Percentiles rank a stretch among this genome's conserved stretches.
Evolutionary conservation across 1,284 basidiomycete species (phyloP).

Genomic region (Naganishia cerealis): DNA sequence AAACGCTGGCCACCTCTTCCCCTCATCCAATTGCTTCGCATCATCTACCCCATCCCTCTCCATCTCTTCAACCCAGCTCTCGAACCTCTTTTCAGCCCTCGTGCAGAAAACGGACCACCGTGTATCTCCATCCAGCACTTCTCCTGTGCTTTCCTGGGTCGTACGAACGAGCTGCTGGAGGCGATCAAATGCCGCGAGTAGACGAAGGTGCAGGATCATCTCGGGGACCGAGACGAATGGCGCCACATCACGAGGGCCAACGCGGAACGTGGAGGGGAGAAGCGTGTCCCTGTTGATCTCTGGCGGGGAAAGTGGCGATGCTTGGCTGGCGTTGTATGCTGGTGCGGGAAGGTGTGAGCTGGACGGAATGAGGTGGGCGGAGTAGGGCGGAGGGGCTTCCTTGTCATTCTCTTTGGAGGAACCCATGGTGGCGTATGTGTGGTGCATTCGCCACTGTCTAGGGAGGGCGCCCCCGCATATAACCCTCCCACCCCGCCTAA

Average conservation of each 20-base stretch:
- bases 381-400: slow-evolving; percentile 18
- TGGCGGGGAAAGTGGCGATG: background rate
- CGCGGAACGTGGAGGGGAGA: slow-evolving; percentile 27
- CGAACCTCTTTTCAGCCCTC: slow-evolving; percentile 22
- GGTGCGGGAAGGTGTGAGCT: background rate
- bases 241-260: slow-evolving; percentile 14
- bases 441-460: too few relatives aligned
- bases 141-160: background rate
- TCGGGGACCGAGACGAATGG: slow-evolving; percentile 29
- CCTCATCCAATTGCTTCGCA: background rate
- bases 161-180: slow-evolving; percentile 4
- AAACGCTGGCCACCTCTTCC: slow-evolving; percentile 36
- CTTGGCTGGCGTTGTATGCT: background rate
- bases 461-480: too few relatives aligned
- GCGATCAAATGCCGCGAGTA: slow-evolving; percentile 15
- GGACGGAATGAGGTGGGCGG: slow-evolving; percentile 9
- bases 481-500: too few relatives aligned
- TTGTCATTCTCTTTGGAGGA: slow-evolving; percentile 10
- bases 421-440: background rate
- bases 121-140: slow-evolving; percentile 6
- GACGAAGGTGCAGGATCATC: slow-evolving; percentile 19
- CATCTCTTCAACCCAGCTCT: slow-evolving; percentile 4
- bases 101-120: slow-evolving; percentile 37
- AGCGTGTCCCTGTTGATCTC: slow-evolving; percentile 13
- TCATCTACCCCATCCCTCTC: background rate